Base-by-base conservation (phyloP, 192 early-diverging fungal genomes). In the Borealophlyctis nickersoniae region DNA sequence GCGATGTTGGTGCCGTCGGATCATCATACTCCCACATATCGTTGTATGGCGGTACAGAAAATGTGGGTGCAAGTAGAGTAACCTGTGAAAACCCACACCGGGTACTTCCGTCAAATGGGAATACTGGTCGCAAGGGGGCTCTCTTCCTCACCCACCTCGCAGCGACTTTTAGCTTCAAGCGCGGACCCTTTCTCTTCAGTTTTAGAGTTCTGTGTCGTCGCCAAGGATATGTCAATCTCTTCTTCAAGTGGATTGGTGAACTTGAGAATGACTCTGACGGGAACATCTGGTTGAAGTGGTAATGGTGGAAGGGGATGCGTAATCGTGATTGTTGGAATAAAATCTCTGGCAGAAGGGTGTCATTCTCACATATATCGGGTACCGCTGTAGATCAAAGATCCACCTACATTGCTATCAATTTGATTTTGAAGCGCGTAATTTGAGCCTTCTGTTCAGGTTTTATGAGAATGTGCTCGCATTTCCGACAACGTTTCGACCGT, bases 391-490 rank as follows among this genome's bases (percentile, higher is more conserved):
- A 49, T 16, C 7, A 28, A 53, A 36, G 13, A 36, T 52, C 69
- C n/a, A 39, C 78, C 72, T 77, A 88, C 89, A 88, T 78, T 0
- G 92, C 94, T 57, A 92, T 84, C 49, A 91, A 78, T 69, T 92
- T 91, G 74, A 96, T 92, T 67, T 89, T 92, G 81, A 94, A 96
- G 54, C 86, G 77, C 0, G 88, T 91, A 4, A 84, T 78, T 60
- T 94, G 91, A 0, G 92, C 91, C 66, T 94, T 95, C 69, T 88
- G 87, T 60, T 95, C 92, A 0, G 95, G 93, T 67, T 95, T 95
- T 59, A 93, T 87, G 23, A 98, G 76, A 39, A 95, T 88, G 68
- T 94, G 88, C 35, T 90, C 86, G 79, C 95, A 98, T 2, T 77
- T 68, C 35, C 91, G 83, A 70, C 95, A 98, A 32, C 91, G 83